A percentile compares a stretch with the other conserved stretches of the same genome.
These are phyloP conservation scores for Ustilago vetiveriae DNA, from an alignment of 1,284 basidiomycete species.

Conservation along the genomic window DNA sequence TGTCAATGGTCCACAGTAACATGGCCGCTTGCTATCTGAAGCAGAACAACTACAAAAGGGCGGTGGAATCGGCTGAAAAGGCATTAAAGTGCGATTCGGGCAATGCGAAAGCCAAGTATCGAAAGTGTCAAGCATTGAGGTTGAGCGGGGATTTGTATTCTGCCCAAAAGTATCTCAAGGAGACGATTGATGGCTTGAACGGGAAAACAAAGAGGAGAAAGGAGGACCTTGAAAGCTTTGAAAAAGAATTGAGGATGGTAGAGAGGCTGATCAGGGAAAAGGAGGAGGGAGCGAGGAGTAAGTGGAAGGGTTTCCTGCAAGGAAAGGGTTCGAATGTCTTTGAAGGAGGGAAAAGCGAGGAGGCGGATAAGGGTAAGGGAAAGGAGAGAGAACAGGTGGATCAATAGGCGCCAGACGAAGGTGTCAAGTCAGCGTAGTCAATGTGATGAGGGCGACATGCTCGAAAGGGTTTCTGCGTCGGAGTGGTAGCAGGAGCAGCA, in stretches of 20 bases:
- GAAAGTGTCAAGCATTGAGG: slow-evolving; percentile 22
- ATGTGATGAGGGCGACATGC: too few relatives aligned
- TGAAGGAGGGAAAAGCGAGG: not conserved
- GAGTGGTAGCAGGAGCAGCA: too few relatives aligned
- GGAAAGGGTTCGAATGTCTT: slow-evolving; percentile 5
- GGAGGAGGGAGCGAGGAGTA: slow-evolving; percentile 12
- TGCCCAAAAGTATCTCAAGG: not conserved
- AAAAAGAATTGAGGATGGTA: slow-evolving; percentile 13
- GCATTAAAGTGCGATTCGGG: slow-evolving; percentile 12
- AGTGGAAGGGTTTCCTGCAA: slow-evolving; percentile 41
- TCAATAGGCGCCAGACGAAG: not conserved
- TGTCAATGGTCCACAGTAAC: slow-evolving; percentile 23
- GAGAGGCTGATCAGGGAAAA: slow-evolving; percentile 14
- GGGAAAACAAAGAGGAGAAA: too few relatives aligned
- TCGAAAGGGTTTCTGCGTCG: too few relatives aligned
- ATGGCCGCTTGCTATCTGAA: slow-evolving; percentile 40
- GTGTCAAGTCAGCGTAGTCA: too few relatives aligned
- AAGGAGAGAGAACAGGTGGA: not conserved
- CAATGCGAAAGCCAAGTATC: slow-evolving; percentile 33
- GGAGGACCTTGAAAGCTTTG: slow-evolving; percentile 7
- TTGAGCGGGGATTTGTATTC: slow-evolving; percentile 12
- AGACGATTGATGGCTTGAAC: slow-evolving; percentile 1
- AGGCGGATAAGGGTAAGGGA: not conserved
- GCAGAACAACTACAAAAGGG: slow-evolving; percentile 10
- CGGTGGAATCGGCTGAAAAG: slow-evolving; percentile 22